These are phyloP conservation scores for Helenozyma rhizophorensis DNA, from an alignment of 805 yeast species.

Conservation along the genomic window DNA sequence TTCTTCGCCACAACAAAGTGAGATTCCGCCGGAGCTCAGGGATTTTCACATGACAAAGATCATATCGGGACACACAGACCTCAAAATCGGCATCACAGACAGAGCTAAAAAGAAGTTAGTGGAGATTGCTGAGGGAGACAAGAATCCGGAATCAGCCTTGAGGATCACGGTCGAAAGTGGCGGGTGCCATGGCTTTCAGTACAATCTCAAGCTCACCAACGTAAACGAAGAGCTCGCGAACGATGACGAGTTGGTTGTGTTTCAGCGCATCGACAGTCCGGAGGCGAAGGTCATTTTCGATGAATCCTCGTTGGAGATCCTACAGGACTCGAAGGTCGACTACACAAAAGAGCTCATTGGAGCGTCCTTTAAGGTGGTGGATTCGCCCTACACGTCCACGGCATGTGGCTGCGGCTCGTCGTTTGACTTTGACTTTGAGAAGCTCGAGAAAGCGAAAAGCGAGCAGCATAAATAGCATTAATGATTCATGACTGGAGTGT, in stretches of 20 bases:
- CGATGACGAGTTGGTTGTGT: conserved; percentile 44
- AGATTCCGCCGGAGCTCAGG: conserved; percentile 13
- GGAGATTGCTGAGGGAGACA: conserved; percentile 47
- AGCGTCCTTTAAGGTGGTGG: conserved; percentile 85
- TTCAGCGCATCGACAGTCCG: conserved; percentile 51
- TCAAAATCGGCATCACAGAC: conserved; percentile 44
- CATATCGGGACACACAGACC: conserved; percentile 31
- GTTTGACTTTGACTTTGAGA: conserved; percentile 46
- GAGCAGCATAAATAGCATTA: neutral
- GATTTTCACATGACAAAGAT: conserved; percentile 33
- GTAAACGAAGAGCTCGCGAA: conserved; percentile 28
- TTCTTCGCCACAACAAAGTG: neutral
- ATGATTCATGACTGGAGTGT: too few species aligned
- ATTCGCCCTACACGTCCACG: conserved; percentile 75
- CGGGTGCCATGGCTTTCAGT: conserved; percentile 98
- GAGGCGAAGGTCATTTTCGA: conserved; percentile 71
- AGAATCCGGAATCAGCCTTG: conserved; percentile 58
- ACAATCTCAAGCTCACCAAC: conserved; percentile 62
- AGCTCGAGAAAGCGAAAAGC: conserved; percentile 24
- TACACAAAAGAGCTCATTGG: conserved; percentile 93
- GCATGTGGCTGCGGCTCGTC: conserved; percentile 46
- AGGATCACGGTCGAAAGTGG: conserved; percentile 86
- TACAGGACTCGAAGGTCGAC: conserved; percentile 82
- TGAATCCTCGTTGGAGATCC: conserved; percentile 69
- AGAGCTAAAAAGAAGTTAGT: conserved; percentile 51